Base-by-base conservation (phyloP, 2,329 filamentous ascomycete genomes). In the Mariannaea sp. region DNA sequence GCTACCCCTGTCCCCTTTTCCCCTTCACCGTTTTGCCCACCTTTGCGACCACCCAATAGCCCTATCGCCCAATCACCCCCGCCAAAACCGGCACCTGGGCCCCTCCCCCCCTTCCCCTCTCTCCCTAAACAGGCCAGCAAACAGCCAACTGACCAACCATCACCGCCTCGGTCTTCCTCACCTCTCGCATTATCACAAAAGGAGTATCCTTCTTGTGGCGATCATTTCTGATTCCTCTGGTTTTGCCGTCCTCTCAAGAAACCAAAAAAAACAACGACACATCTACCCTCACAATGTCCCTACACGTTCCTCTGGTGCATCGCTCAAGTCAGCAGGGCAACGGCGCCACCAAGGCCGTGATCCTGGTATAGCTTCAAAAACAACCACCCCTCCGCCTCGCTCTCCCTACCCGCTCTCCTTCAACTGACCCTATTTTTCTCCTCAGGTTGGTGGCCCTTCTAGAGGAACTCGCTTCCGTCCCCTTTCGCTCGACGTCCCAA, bases 381-480 rank as follows among this genome's bases (percentile, higher is more conserved):
- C 8, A 24, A 24, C 22, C 22, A 24, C 22, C 22, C 22, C 22
- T n/a, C n/a, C n/a, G n/a, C n/a, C n/a, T n/a, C n/a, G 42, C 53
- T 48, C 44, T 43, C 36, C 35, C 3, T 8, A 29, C 10, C 26
- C 17, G 38, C 39, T 20, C 30, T 36, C 59, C 48, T 32, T 61
- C 47, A 12, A 14, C 29, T 20, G 20, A 27, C 61, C 71, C 73
- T 64, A 74, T 62, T 61, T 40, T 57, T 44, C 9, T 13, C 40
- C 36, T 41, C 57, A 97, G 92, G 93, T 97, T 69, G 93, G 93
- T 63, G 93, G 94, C 56, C 92, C 94, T 50, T 97, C 92, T 54
- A 85, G 94, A 81, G 94, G 94, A 72, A 99, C 94, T 58, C 86
- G 94, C 64, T 97, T 97, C 78, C 85, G 94, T 65, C 94, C 94